Base-by-base conservation (phyloP, 768 basidiomycete genomes). In the Agaricus subrufescens region DNA sequence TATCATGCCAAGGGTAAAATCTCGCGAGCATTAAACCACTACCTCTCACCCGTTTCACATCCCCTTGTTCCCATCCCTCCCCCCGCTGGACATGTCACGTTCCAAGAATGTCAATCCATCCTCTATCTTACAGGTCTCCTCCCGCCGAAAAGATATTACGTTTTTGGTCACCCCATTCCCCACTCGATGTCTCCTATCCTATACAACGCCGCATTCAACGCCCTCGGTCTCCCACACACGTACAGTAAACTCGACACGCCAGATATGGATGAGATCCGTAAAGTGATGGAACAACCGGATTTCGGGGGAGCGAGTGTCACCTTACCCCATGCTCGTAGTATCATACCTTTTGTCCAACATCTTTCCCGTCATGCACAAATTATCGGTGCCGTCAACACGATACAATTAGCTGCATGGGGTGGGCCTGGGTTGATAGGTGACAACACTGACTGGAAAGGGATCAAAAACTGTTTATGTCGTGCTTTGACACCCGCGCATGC, bases 281-380 rank as follows among this genome's bases (percentile, higher is more conserved):
- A 70, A 1, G 71, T 81, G 12, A 70, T 91, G 14, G 62, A 67
- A 4, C 68, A 73, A 0, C 69, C 77, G 0, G 74, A 77, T 15
- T 91, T 91, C 62, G 90, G 90, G 4, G 90, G 90, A 1, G 90
- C 88, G n/a, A 86, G 84, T 26, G 86, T 91, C 42, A 92, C 90
- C 15, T 89, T 91, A 58, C 90, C 90, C 9, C 81, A 86, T 74
- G 90, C 91, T 69, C 71, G 86, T 38, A 82, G 83, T 54, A 77
- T 91, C 61, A 86, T 91, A 37, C 77, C 82, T 0, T 68, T 82
- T n/a, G 75, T 92, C 46, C 83, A 88, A 60, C 67, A 66, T 19
- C 66, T 91, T 37, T 85, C 88, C 1, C 77, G 78, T 2, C 78
- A 86, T 46, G 89, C 87, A 7, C 69, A 75, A 54, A 70, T 78